Evolutionary conservation across 805 yeast species (phyloP), one percentile per base, ranked within the genome.

Genomic region (Nakazawaea populi): DNA sequence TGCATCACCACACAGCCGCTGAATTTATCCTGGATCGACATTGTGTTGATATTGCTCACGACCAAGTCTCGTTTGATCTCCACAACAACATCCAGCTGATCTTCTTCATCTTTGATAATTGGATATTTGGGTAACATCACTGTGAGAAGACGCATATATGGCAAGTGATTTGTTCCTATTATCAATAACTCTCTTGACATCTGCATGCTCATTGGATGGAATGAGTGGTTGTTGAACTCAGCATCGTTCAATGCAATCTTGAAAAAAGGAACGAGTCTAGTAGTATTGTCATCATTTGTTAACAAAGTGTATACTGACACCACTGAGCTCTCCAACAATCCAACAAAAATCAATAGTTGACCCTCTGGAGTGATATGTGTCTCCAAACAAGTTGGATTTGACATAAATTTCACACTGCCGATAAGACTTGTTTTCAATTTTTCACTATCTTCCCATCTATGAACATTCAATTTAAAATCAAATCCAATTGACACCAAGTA

Each of bases 111-210:
- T 49, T 48, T 50, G 58, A 64, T 8, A 32, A 11, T 5, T 12
- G 8, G 41, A 8, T 55, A 10, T n/a, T 58, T 61, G 1, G 82
- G 79, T n/a, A 82, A 54, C 32, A 69, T 62, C 0, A 82, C 72
- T 0, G 87, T 63, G 1, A 89, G 74, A 10, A 87, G 56, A 56
- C 96, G 65, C 87, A 87, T 80, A 58, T 73, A 85, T 4, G 96
- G 96, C 11, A 78, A 75, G 58, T 88, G 92, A 1, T 90, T 82
- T 0, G 96, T 89, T 0, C 83, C 89, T 6, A 87, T 75, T 0
- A 84, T 81, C 12, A 85, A 60, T 28, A 72, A 55, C 29, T 44
- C 40, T 1, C 56, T 49, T 5, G 65, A 63, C 7, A 65, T 57
- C 0, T 70, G 54, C 6, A 80, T 65, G 8, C 67, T 57, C 73